Percentiles rank a stretch among this genome's conserved stretches.
These are phyloP conservation scores for Verticillium isaacii DNA, from an alignment of 2,329 filamentous ascomycete species.

Conservation along the genomic window DNA sequence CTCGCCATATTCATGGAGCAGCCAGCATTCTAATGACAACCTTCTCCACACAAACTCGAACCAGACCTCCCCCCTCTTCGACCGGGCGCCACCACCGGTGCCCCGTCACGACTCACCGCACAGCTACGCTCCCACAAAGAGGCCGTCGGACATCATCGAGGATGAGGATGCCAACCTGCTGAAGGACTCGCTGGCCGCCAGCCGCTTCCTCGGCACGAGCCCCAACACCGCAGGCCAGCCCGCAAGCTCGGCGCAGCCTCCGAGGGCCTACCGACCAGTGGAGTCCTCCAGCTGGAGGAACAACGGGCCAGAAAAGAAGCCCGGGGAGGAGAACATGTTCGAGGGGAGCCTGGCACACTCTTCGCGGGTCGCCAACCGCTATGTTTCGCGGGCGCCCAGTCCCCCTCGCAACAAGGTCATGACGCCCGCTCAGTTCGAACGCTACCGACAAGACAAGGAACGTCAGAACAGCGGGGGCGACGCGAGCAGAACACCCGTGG, in stretches of 20 bases:
- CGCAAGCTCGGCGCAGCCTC: slow-evolving; percentile 29
- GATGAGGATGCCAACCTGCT: slow-evolving; percentile 51
- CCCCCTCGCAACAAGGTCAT: slow-evolving; percentile 69
- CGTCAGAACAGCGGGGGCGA: slow-evolving; percentile 45
- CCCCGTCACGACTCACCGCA: slow-evolving; percentile 31
- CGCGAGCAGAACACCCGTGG: slow-evolving; percentile 29
- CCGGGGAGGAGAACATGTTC: slow-evolving; percentile 52
- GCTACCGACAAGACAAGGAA: slow-evolving; percentile 70
- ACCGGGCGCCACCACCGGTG: slow-evolving; percentile 31
- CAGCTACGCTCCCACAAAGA: slow-evolving; percentile 21
- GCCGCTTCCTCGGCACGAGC: slow-evolving; percentile 33
- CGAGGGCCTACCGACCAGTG: slow-evolving; percentile 13
- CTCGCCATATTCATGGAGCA: slow-evolving; percentile 45
- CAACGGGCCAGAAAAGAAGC: slow-evolving; percentile 18
- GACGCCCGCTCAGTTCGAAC: slow-evolving; percentile 84
- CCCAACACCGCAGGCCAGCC: background rate
- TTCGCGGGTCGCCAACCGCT: slow-evolving; percentile 29
- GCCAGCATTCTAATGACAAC: slow-evolving; percentile 45
- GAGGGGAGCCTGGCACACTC: slow-evolving; percentile 38
- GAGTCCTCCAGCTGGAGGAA: slow-evolving; percentile 8
- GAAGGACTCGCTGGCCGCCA: slow-evolving; percentile 46
- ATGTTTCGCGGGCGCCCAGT: slow-evolving; percentile 26
- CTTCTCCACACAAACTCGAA: slow-evolving; percentile 33
- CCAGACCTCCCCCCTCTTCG: slow-evolving; percentile 22
- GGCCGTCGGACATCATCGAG: slow-evolving; percentile 34